Evolutionary conservation across 768 basidiomycete genomes (phyloP).

Genomic region (Leccinum longicurvipes): DNA sequence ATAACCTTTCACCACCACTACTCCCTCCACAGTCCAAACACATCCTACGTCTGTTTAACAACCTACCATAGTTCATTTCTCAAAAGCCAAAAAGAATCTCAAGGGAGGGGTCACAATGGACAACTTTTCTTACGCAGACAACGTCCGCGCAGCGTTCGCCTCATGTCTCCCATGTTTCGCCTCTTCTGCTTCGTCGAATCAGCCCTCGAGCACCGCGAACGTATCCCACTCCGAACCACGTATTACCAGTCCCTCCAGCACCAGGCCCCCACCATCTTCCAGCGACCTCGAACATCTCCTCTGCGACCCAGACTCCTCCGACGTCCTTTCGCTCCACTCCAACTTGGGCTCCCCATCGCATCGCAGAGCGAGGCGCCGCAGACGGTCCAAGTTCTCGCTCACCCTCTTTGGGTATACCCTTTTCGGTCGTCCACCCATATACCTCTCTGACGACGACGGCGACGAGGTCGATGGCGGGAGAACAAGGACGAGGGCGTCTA

Average conservation of each 20-base stretch:
- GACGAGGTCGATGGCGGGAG: conserved; percentile 24
- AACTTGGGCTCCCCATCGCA: conserved; percentile 42
- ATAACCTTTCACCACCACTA: not conserved
- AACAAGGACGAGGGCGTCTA: conserved; percentile 26
- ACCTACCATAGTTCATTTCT: not conserved
- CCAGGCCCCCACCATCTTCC: conserved; percentile 12
- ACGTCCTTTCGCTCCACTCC: conserved; percentile 66
- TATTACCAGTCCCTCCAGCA: conserved; percentile 27
- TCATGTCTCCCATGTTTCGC: conserved; percentile 60
- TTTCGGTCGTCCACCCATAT: conserved; percentile 62
- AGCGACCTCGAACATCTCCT: conserved; percentile 51
- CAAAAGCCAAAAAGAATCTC: not conserved
- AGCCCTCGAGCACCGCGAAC: not conserved
- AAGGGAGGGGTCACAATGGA: conserved; percentile 32
- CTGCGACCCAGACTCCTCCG: conserved; percentile 45
- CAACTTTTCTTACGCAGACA: conserved; percentile 61
- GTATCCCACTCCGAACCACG: conserved; percentile 12
- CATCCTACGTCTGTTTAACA: not conserved
- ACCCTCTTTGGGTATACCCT: conserved; percentile 64
- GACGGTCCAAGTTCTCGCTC: conserved; percentile 38
- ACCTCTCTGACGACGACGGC: conserved; percentile 57
- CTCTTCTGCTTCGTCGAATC: conserved; percentile 32
- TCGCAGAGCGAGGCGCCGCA: conserved; percentile 33
- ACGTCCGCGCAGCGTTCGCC: conserved; percentile 51
- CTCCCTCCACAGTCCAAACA: not conserved